These are phyloP conservation scores for Blastobotrys malaysiensis DNA, from an alignment of 1,139 yeast genomes.

Conservation along the genomic window DNA sequence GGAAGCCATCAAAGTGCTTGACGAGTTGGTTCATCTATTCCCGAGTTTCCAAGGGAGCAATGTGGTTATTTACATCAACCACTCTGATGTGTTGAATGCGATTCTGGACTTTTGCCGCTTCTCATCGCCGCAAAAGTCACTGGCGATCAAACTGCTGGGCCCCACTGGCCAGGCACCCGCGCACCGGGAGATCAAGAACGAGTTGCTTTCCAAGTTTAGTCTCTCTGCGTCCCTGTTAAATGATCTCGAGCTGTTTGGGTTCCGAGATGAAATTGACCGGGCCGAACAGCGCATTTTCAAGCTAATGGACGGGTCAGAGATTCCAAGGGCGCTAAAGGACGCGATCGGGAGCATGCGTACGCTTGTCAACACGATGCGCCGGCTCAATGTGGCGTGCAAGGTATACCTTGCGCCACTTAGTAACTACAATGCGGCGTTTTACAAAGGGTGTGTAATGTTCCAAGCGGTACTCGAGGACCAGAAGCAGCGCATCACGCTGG, in stretches of 20 bases:
- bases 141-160: conserved; percentile 66
- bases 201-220: conserved; percentile 62
- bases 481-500: conserved; percentile 43
- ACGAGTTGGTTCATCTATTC: conserved; percentile 58
- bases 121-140: conserved; percentile 61
- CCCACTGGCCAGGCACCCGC: conserved; percentile 70
- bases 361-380: conserved; percentile 49
- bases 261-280: conserved; percentile 58
- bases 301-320: conserved; percentile 71
- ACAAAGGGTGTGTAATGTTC: conserved; percentile 78
- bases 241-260: conserved; percentile 76
- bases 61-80: conserved; percentile 63
- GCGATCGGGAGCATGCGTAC: conserved; percentile 55
- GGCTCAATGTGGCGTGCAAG: conserved; percentile 52
- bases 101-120: conserved; percentile 74
- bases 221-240: conserved; percentile 77
- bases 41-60: conserved; percentile 59
- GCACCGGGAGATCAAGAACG: conserved; percentile 57
- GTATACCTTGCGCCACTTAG: conserved; percentile 64
- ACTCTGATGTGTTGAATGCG: conserved; percentile 68
- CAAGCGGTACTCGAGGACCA: conserved; percentile 65
- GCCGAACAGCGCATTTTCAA: conserved; percentile 60
- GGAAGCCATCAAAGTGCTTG: conserved; percentile 76
- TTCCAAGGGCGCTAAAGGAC: conserved; percentile 53
- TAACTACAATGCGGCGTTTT: conserved; percentile 75